phyloP scores from a whole-genome alignment of 345 rosid genomes.

The Geranium rotundifolium region DNA sequence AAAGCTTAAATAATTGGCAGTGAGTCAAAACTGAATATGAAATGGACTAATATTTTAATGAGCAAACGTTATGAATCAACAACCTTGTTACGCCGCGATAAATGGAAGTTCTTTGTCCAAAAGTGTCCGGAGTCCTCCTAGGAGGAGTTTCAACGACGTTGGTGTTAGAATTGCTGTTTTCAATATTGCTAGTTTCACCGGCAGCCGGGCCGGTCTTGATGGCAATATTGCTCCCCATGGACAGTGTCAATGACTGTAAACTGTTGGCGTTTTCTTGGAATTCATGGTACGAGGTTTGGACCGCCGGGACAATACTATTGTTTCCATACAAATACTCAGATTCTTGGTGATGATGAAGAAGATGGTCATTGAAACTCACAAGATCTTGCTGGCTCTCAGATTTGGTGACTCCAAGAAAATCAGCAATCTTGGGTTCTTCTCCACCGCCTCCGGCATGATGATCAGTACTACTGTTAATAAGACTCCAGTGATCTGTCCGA shows the following conservation, averaged over 20 bases:
- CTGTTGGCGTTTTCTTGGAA: constrained; percentile 59
- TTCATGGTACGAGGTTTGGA: constrained; percentile 43
- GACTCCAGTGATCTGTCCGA: constrained; percentile 63
- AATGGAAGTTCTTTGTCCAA: constrained; percentile 94
- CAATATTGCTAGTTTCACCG: constrained; percentile 52
- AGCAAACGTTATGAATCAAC: not conserved
- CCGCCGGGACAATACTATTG: constrained; percentile 47
- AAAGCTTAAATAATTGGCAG: no score
- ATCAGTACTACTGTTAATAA: constrained; percentile 48
- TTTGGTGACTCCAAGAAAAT: constrained; percentile 87
- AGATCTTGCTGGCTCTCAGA: constrained; percentile 61
- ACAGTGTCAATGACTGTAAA: constrained; percentile 73
- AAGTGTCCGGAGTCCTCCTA: constrained; percentile 77
- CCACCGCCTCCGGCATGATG: constrained; percentile 42
- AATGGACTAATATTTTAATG: no score
- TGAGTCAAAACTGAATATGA: no score
- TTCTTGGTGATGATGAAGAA: constrained; percentile 20
- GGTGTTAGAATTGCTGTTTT: constrained; percentile 25
- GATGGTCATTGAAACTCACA: constrained; percentile 35
- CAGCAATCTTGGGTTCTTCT: constrained; percentile 79
- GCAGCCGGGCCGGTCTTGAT: constrained; percentile 45
- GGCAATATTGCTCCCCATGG: constrained; percentile 90
- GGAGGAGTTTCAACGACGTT: constrained; percentile 58
- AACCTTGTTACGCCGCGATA: constrained; percentile 98
- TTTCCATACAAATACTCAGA: constrained; percentile 51